Percentiles rank a stretch among this genome's conserved stretches.
phyloP scores from a whole-genome alignment of 2,329 filamentous ascomycete species.

The Bipolaris zeicola region DNA sequence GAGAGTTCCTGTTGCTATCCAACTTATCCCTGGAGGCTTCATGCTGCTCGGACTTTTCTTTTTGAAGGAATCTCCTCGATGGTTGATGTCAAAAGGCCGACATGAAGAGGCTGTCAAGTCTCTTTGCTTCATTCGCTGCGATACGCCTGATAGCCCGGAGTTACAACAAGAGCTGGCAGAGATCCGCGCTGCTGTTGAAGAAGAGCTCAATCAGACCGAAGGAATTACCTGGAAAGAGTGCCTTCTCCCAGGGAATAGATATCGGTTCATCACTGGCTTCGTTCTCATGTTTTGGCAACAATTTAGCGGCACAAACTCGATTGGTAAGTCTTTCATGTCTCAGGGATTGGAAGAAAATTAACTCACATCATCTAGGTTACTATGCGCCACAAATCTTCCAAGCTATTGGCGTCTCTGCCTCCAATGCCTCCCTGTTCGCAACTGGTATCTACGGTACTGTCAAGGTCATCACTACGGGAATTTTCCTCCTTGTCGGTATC shows the following conservation, averaged over 20 bases:
- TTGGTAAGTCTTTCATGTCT: slow-evolving; percentile 44
- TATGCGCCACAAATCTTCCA: slow-evolving; percentile 75
- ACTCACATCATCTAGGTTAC: slow-evolving; percentile 56
- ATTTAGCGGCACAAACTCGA: slow-evolving; percentile 73
- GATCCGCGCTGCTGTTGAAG: slow-evolving; percentile 68
- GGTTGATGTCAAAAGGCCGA: slow-evolving; percentile 51
- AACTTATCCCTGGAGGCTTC: slow-evolving; percentile 69
- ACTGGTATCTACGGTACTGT: slow-evolving; percentile 71
- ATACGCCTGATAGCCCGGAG: slow-evolving; percentile 41
- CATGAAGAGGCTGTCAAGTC: slow-evolving; percentile 64
- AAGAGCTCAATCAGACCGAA: slow-evolving; percentile 69
- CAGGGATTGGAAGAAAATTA: too few relatives aligned
- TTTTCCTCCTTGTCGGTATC: slow-evolving; percentile 73
- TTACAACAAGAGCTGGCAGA: slow-evolving; percentile 67
- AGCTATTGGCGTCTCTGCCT: slow-evolving; percentile 64
- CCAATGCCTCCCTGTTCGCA: slow-evolving; percentile 12
- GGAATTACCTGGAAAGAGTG: slow-evolving; percentile 41
- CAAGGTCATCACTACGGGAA: slow-evolving; percentile 70
- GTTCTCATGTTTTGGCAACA: slow-evolving; percentile 83
- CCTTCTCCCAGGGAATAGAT: slow-evolving; percentile 63
- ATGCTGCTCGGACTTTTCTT: slow-evolving; percentile 55
- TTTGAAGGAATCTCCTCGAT: slow-evolving; percentile 53
- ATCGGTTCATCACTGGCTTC: slow-evolving; percentile 70
- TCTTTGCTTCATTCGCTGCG: slow-evolving; percentile 41
- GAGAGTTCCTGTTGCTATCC: slow-evolving; percentile 63